phyloP scores from a whole-genome alignment of 2,329 filamentous ascomycete species.

The Cladophialophora carrionii region DNA sequence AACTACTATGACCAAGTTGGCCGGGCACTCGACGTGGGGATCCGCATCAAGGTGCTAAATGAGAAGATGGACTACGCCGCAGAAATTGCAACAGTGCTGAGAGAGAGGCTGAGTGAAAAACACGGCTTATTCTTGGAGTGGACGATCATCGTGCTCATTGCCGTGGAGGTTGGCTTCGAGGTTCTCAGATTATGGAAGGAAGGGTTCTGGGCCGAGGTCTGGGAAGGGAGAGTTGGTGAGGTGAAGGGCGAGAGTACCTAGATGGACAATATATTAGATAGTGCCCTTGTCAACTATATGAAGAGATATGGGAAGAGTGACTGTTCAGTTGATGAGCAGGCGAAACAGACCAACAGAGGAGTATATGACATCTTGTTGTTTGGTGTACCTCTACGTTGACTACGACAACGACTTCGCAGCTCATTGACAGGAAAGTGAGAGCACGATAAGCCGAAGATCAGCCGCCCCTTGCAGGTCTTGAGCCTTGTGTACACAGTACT shows the following conservation, averaged over 20 bases:
- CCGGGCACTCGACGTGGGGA: conserved; percentile 83
- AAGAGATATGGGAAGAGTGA: neutral
- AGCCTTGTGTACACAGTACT: neutral
- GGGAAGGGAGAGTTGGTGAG: conserved; percentile 15
- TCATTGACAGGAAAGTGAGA: neutral
- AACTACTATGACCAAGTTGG: conserved; percentile 95
- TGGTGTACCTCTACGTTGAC: neutral
- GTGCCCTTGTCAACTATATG: neutral
- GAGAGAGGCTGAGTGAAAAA: conserved; percentile 87
- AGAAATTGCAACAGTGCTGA: conserved; percentile 86
- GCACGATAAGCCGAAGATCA: neutral
- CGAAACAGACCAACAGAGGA: neutral
- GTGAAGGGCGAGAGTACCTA: neutral
- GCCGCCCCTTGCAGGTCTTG: neutral
- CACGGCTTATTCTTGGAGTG: conserved; percentile 86
- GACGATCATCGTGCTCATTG: conserved; percentile 94
- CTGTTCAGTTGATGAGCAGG: neutral
- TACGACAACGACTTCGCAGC: neutral
- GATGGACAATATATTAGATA: neutral
- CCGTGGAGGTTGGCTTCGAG: conserved; percentile 89
- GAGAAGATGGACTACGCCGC: conserved; percentile 98
- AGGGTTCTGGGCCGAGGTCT: conserved; percentile 42
- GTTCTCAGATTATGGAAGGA: conserved; percentile 73
- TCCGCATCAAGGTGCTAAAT: conserved; percentile 87
- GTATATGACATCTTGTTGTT: neutral